A percentile compares a stretch with the other conserved stretches of the same genome.
Conservation (phyloP, 768 basidiomycete species). For the Gloeopeniophorella convolvens region DNA sequence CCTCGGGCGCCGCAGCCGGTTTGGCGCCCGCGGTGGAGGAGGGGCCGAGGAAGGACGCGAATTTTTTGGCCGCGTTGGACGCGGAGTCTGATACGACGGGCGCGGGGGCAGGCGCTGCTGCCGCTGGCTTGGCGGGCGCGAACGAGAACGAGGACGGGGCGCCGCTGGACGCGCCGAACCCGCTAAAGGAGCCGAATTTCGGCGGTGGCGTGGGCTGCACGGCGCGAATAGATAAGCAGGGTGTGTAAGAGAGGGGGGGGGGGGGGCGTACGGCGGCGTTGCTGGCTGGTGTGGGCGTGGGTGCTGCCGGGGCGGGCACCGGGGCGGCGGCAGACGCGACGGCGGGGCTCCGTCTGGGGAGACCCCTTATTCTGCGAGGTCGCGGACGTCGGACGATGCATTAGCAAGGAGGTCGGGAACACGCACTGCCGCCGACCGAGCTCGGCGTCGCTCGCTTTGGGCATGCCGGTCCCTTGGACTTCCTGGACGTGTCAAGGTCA, state of each 20-base stretch:
- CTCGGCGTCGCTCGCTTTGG: constrained; percentile 51
- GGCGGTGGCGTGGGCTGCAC: constrained; percentile 25
- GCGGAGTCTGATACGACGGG: constrained; percentile 21
- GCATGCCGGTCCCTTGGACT: constrained; percentile 40
- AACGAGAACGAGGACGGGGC: constrained; percentile 37
- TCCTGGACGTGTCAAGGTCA: constrained; percentile 31
- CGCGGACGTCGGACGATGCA: neutral
- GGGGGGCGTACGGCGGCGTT: constrained; percentile 26
- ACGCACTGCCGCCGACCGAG: constrained; percentile 55
- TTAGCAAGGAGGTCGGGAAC: neutral
- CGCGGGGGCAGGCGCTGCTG: constrained; percentile 16
- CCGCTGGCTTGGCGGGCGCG: constrained; percentile 26
- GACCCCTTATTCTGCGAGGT: constrained; percentile 48
- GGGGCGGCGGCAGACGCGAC: too few species aligned
- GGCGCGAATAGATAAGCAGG: constrained; percentile 9
- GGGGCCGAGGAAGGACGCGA: constrained; percentile 21
- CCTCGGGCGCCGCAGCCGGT: constrained; percentile 8
- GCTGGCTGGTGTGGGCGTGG: constrained; percentile 20
- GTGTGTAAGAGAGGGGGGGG: constrained; percentile 4
- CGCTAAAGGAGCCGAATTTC: constrained; percentile 47
- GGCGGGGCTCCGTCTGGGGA: constrained; percentile 44
- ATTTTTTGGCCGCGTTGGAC: constrained; percentile 18
- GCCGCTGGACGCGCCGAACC: constrained; percentile 38
- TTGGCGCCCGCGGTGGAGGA: constrained; percentile 5
- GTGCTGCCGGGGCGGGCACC: too few species aligned